phyloP scores from a whole-genome alignment of 176 grass and related monocot species.

The Puccinellia tenuiflora region DNA sequence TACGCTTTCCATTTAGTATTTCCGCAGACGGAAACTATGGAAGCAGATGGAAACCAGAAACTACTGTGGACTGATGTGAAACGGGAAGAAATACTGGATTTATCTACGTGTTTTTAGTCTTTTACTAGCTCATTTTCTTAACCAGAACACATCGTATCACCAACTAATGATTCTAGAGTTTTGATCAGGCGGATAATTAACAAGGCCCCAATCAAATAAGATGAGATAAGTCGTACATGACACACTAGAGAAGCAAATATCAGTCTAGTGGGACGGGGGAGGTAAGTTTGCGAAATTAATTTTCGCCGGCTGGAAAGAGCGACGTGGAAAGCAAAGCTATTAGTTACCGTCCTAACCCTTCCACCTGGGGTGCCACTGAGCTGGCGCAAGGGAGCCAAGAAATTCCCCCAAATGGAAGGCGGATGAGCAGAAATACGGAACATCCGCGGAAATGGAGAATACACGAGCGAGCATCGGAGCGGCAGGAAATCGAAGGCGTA shows the following conservation, averaged over 20 bases:
- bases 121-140: background rate
- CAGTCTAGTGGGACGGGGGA: background rate
- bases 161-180: no score
- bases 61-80: background rate
- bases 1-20: background rate
- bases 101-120: background rate
- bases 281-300: background rate
- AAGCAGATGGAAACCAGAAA: background rate
- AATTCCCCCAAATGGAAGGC: slow-evolving; percentile 1
- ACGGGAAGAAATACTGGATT: background rate
- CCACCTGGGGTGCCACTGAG: background rate
- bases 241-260: background rate
- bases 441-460: no score
- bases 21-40: background rate
- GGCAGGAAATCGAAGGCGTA: no score
- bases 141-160: no score
- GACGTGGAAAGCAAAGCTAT: background rate
- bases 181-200: no score
- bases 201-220: no score
- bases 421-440: no score
- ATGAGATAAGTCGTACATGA: background rate
- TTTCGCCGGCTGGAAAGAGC: background rate
- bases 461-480: no score
- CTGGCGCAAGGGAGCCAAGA: background rate
- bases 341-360: background rate